Conservation (phyloP, 2,329 filamentous ascomycete genomes). For the Microcyclospora pomicola region DNA sequence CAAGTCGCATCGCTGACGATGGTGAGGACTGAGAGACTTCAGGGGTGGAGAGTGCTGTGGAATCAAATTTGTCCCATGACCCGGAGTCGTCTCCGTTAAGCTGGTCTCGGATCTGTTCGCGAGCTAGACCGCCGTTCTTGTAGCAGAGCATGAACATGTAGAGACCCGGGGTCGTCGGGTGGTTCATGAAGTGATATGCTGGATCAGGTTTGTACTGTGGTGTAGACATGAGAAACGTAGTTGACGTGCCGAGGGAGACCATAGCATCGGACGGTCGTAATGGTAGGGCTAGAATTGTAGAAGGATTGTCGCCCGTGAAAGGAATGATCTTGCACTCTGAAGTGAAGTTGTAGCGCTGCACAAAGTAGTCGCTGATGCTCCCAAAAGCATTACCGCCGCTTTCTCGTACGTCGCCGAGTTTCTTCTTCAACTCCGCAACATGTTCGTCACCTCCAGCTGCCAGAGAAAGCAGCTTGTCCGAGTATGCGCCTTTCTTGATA, state of each 20-base stretch:
- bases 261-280: constrained; percentile 82
- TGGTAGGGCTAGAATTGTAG: constrained; percentile 83
- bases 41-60: constrained; percentile 51
- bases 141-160: constrained; percentile 99
- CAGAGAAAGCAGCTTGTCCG: constrained; percentile 59
- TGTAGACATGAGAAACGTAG: constrained; percentile 95
- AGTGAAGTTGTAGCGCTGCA: constrained; percentile 62
- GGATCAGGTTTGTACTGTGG: constrained; percentile 81
- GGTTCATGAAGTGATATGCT: constrained; percentile 95
- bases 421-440: constrained; percentile 52
- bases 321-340: constrained; percentile 62
- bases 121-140: constrained; percentile 90
- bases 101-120: constrained; percentile 74
- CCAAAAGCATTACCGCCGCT: constrained; percentile 75
- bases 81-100: constrained; percentile 44
- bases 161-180: constrained; percentile 74
- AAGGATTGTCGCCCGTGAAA: constrained; percentile 91
- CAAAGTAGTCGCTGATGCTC: constrained; percentile 63
- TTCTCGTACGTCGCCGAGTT: constrained; percentile 65
- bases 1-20: constrained; percentile 55
- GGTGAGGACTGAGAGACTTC: constrained; percentile 49
- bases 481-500: constrained; percentile 59
- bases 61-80: constrained; percentile 71
- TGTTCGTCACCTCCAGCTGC: constrained; percentile 51
- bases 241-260: constrained; percentile 86